These are phyloP conservation scores for Chaetoscypha palmicola DNA, from an alignment of 2,329 filamentous ascomycete species.

Conservation along the genomic window DNA sequence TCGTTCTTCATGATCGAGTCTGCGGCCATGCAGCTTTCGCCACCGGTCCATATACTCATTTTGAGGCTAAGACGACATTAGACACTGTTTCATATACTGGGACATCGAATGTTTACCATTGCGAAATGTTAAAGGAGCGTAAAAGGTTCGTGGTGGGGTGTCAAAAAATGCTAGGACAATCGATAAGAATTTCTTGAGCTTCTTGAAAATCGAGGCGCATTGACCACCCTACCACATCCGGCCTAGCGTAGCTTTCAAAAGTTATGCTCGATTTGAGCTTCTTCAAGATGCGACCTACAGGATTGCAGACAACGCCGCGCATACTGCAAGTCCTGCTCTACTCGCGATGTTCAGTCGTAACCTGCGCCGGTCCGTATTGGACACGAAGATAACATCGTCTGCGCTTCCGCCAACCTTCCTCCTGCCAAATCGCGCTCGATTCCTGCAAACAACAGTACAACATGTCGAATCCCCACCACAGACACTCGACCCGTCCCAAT, in stretches of 20 bases:
- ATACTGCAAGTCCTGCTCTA: not conserved
- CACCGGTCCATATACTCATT: constrained; percentile 81
- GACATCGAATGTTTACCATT: constrained; percentile 14
- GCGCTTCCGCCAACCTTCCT: constrained; percentile 44
- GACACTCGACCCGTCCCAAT: constrained; percentile 16
- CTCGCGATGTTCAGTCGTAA: constrained; percentile 37
- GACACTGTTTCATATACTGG: constrained; percentile 23
- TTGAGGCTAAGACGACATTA: constrained; percentile 53
- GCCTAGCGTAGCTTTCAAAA: too few species aligned
- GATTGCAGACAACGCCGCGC: not conserved
- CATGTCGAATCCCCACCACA: constrained; percentile 36
- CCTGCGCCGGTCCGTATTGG: constrained; percentile 56
- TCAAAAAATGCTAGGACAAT: constrained; percentile 10
- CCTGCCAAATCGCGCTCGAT: constrained; percentile 37
- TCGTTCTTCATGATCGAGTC: constrained; percentile 57
- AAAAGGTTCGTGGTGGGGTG: constrained; percentile 9
- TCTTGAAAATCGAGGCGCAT: too few species aligned
- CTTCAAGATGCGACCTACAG: not conserved
- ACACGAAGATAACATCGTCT: constrained; percentile 41
- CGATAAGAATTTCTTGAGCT: constrained; percentile 9
- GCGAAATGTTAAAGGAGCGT: constrained; percentile 14
- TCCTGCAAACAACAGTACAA: constrained; percentile 45
- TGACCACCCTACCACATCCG: too few species aligned
- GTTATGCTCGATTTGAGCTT: not conserved
- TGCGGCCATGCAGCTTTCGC: constrained; percentile 55